Evolutionary conservation across 345 rosid genomes (phyloP).

Genomic region (Murraya paniculata): DNA sequence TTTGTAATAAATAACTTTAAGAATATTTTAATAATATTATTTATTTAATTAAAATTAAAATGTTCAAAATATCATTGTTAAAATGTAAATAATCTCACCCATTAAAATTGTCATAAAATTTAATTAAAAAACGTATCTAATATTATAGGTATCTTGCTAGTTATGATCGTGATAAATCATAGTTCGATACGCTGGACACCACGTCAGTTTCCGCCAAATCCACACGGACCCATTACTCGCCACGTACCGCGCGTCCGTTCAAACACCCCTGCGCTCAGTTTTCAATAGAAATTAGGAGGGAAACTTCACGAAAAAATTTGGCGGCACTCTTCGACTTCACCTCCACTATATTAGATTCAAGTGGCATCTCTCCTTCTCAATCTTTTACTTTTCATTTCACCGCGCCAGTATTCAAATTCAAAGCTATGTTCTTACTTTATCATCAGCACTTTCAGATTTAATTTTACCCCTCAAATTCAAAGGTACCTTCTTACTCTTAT

Average conservation of each 20-base stretch:
- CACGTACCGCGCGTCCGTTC: constrained; percentile 6
- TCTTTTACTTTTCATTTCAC: neutral
- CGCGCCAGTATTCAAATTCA: neutral
- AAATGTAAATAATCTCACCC: too few species aligned
- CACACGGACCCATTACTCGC: neutral
- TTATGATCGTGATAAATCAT: neutral
- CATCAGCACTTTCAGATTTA: too few species aligned
- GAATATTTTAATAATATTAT: too few species aligned
- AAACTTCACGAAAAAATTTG: constrained; percentile 7
- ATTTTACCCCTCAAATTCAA: too few species aligned
- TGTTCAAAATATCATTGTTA: too few species aligned
- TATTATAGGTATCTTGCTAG: too few species aligned
- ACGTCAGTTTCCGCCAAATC: neutral
- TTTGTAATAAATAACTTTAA: too few species aligned
- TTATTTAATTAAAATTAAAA: too few species aligned
- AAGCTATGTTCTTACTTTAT: neutral
- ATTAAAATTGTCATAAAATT: too few species aligned
- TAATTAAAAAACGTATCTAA: too few species aligned
- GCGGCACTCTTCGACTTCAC: constrained; percentile 1
- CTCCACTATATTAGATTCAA: neutral
- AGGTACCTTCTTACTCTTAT: too few species aligned
- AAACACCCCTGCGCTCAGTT: neutral
- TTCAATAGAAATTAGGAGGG: constrained; percentile 20
- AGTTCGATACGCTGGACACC: neutral
- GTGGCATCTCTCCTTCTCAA: neutral